Evolutionary conservation across 768 basidiomycete species (phyloP).

Genomic region (Tulasnella sp.): DNA sequence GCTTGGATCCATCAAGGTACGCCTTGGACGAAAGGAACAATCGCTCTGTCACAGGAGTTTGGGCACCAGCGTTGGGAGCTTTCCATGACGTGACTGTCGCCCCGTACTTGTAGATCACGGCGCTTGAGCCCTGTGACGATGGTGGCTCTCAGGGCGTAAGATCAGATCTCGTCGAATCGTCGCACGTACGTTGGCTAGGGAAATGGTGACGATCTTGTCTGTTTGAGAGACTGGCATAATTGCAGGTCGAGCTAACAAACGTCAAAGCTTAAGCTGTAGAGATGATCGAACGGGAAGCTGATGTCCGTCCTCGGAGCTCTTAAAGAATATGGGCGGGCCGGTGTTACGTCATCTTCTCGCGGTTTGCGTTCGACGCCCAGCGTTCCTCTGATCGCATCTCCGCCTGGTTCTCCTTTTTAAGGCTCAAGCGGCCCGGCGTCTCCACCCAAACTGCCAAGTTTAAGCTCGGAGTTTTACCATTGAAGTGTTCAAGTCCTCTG

Average conservation of each 20-base stretch:
- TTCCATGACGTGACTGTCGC: constrained; percentile 89
- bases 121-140: constrained; percentile 21
- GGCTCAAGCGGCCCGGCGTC: not conserved
- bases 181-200: not conserved
- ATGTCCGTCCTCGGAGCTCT: constrained; percentile 2
- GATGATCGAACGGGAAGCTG: not conserved
- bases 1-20: constrained; percentile 72
- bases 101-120: constrained; percentile 69
- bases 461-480: no score
- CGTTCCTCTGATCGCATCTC: not conserved
- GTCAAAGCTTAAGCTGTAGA: not conserved
- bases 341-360: not conserved
- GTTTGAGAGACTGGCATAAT: not conserved
- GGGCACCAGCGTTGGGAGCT: constrained; percentile 42
- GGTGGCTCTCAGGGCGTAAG: not conserved
- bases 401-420: not conserved
- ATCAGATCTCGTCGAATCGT: not conserved
- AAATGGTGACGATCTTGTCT: constrained; percentile 3
- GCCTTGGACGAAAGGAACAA: constrained; percentile 83
- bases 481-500: no score
- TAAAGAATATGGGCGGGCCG: not conserved
- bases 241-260: not conserved
- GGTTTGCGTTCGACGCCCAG: not conserved
- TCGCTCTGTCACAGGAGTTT: constrained; percentile 52
- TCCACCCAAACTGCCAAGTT: no score